A percentile compares a stretch with the other conserved stretches of the same genome.
Evolutionary conservation across 2,329 filamentous ascomycete species (phyloP).

Genomic region (Teratosphaeriaceae sp.): DNA sequence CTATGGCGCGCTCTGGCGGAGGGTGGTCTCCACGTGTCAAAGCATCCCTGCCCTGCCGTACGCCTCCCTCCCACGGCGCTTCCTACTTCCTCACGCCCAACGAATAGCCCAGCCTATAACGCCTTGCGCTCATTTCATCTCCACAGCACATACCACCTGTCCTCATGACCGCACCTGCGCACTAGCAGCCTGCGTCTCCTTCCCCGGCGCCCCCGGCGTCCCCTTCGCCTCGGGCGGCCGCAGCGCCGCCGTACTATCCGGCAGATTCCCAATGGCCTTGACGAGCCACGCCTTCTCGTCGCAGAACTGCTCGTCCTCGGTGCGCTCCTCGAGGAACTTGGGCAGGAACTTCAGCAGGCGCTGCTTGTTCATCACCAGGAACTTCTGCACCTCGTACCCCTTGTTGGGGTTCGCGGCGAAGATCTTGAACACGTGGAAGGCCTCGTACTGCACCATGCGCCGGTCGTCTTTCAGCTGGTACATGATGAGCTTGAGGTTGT

Average conservation of each 20-base stretch:
- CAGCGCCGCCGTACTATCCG: slow-evolving; percentile 24
- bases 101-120: too few relatives aligned
- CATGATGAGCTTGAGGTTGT: slow-evolving; percentile 98
- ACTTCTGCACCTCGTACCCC: slow-evolving; percentile 89
- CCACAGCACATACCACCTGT: too few relatives aligned
- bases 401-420: slow-evolving; percentile 99
- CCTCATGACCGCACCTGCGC: slow-evolving; percentile 11
- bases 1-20: too few relatives aligned
- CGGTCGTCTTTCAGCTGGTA: slow-evolving; percentile 90
- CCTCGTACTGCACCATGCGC: slow-evolving; percentile 99
- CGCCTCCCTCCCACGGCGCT: too few relatives aligned
- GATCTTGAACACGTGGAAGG: slow-evolving; percentile 99
- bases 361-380: slow-evolving; percentile 92
- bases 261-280: slow-evolving; percentile 64
- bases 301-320: slow-evolving; percentile 96
- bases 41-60: too few relatives aligned
- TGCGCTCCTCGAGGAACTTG: slow-evolving; percentile 87
- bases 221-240: slow-evolving; percentile 8
- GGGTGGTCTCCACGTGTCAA: too few relatives aligned
- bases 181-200: slow-evolving; percentile 7
- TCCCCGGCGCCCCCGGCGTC: background rate
- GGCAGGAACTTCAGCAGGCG: slow-evolving; percentile 83
- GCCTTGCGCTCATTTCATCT: too few relatives aligned
- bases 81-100: too few relatives aligned
- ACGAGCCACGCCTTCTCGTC: slow-evolving; percentile 97